Evolutionary conservation across 768 basidiomycete genomes (phyloP).

Genomic region (Tylopilus felleus): DNA sequence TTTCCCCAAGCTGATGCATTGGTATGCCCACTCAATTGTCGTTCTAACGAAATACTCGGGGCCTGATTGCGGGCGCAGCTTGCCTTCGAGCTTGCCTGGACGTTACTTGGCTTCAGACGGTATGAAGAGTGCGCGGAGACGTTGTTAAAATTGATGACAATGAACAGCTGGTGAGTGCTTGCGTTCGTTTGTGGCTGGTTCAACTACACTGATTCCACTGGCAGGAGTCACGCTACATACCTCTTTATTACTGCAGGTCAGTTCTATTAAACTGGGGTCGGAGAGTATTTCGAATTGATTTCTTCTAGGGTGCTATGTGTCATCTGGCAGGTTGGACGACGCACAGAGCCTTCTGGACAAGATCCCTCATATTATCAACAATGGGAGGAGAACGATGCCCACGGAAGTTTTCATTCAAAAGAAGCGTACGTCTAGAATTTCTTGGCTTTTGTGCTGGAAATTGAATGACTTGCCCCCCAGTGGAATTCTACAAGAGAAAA

Average conservation of each 20-base stretch:
- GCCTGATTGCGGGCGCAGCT: constrained; percentile 40
- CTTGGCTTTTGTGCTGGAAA: not conserved
- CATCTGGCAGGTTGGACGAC: constrained; percentile 50
- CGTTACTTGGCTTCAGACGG: constrained; percentile 55
- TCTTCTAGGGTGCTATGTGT: constrained; percentile 56
- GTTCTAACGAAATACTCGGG: not conserved
- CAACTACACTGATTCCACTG: not conserved
- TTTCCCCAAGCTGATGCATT: constrained; percentile 74
- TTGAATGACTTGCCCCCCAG: constrained; percentile 34
- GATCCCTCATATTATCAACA: constrained; percentile 58
- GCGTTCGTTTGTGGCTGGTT: not conserved
- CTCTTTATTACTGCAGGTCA: constrained; percentile 69
- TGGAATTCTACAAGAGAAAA: constrained; percentile 73
- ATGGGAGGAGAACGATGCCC: constrained; percentile 65
- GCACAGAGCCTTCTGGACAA: constrained; percentile 60
- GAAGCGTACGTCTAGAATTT: constrained; percentile 48
- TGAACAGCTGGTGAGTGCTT: constrained; percentile 63
- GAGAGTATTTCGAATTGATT: not conserved
- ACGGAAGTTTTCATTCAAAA: constrained; percentile 78
- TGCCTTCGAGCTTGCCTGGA: constrained; percentile 78
- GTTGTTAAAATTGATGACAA: constrained; percentile 58
- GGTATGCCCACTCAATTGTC: constrained; percentile 32
- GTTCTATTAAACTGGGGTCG: constrained; percentile 6
- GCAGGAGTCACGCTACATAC: constrained; percentile 77
- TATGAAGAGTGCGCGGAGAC: constrained; percentile 67